Conservation (phyloP, 2,329 filamentous ascomycete species). For the Fusarium sp. region DNA sequence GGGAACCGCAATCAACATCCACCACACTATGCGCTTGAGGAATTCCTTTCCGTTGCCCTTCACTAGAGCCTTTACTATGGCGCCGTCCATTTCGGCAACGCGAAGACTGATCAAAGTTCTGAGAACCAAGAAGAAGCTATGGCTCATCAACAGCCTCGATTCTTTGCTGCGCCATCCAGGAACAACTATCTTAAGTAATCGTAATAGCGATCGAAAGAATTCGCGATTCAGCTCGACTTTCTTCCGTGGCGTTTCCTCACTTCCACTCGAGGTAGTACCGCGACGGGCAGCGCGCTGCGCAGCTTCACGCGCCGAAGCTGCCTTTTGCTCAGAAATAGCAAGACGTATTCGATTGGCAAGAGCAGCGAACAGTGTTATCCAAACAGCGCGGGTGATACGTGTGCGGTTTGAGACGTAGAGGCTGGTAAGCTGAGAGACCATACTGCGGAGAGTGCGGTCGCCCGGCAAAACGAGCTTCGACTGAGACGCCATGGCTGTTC, state of each 20-base stretch:
- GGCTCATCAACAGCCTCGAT: conserved; percentile 85
- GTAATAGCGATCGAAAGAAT: conserved; percentile 79
- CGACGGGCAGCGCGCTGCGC: conserved; percentile 63
- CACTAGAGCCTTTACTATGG: conserved; percentile 91
- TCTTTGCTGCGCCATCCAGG: conserved; percentile 93
- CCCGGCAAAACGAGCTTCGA: conserved; percentile 76
- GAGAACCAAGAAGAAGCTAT: conserved; percentile 92
- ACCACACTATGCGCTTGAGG: conserved; percentile 89
- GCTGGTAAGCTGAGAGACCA: conserved; percentile 75
- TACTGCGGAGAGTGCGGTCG: conserved; percentile 74
- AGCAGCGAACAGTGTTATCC: conserved; percentile 83
- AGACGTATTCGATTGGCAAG: conserved; percentile 89
- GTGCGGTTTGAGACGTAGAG: conserved; percentile 85
- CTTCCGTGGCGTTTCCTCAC: conserved; percentile 67
- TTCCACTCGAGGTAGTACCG: conserved; percentile 63
- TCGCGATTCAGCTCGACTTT: conserved; percentile 95
- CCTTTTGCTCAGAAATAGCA: conserved; percentile 94
- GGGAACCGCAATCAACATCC: conserved; percentile 97
- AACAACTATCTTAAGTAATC: conserved; percentile 86
- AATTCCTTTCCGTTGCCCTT: conserved; percentile 93
- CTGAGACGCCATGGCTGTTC: conserved; percentile 74
- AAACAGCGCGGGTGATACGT: conserved; percentile 85
- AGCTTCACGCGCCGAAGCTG: conserved; percentile 78
- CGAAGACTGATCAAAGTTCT: conserved; percentile 94
- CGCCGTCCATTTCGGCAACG: conserved; percentile 95